These are phyloP conservation scores for Wickerhamiella infanticola DNA, from an alignment of 1,139 yeast genomes.

Conservation along the genomic window DNA sequence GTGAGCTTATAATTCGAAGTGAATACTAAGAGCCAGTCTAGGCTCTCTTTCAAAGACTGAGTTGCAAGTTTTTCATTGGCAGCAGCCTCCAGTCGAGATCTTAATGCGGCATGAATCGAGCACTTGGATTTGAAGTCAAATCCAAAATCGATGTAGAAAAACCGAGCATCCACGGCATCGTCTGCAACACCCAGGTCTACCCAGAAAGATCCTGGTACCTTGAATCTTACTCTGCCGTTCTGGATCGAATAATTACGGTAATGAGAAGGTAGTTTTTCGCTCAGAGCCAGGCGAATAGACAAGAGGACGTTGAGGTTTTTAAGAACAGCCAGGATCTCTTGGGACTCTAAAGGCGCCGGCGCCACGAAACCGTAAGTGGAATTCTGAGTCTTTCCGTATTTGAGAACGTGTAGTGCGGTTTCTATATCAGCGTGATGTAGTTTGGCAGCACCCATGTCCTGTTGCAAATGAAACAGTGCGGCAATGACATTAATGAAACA, in stretches of 20 bases:
- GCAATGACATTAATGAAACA: conserved; percentile 47
- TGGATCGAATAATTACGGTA: conserved; percentile 48
- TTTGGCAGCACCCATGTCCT: conserved; percentile 65
- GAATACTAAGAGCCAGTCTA: conserved; percentile 54
- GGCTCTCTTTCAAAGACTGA: conserved; percentile 42
- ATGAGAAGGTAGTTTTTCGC: conserved; percentile 39
- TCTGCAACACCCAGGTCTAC: conserved; percentile 59
- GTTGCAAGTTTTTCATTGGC: conserved; percentile 43
- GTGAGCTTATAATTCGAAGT: conserved; percentile 61
- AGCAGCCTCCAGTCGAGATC: conserved; percentile 33
- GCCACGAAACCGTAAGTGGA: conserved; percentile 49
- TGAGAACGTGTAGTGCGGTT: conserved; percentile 74
- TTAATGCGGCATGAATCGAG: neutral
- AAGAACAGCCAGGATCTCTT: conserved; percentile 46
- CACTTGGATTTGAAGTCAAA: conserved; percentile 29
- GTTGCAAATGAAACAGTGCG: conserved; percentile 45
- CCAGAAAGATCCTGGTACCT: conserved; percentile 49
- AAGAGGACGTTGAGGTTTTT: conserved; percentile 57
- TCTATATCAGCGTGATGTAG: conserved; percentile 77
- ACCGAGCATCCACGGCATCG: conserved; percentile 44
- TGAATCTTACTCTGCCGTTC: conserved; percentile 64
- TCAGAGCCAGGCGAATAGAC: conserved; percentile 57
- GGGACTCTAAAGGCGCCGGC: conserved; percentile 36
- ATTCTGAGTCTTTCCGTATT: conserved; percentile 61
- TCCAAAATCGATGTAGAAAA: conserved; percentile 62